A percentile compares a stretch with the other conserved stretches of the same genome.
These are phyloP conservation scores for Purshia tridentata DNA, from an alignment of 306 rosid species.

Conservation along the genomic window DNA sequence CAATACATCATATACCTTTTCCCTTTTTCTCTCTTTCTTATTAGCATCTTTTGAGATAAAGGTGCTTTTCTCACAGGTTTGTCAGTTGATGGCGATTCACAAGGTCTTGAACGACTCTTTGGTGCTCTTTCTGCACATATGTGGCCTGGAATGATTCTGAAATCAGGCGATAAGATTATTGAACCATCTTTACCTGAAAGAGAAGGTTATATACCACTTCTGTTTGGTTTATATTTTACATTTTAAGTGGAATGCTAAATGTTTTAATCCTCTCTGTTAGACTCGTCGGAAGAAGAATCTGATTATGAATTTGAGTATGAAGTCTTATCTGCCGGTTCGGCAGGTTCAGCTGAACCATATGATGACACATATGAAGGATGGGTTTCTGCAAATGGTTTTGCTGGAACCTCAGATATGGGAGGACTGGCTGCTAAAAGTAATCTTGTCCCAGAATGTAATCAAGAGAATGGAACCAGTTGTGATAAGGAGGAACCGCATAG, in stretches of 20 bases:
- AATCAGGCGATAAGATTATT: constrained; percentile 69
- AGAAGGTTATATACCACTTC: constrained; percentile 51
- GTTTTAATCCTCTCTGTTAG: constrained; percentile 40
- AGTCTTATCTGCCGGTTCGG: constrained; percentile 59
- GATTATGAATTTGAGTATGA: constrained; percentile 82
- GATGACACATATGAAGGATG: constrained; percentile 62
- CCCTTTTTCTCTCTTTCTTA: neutral
- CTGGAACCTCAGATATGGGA: constrained; percentile 35
- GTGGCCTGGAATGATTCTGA: constrained; percentile 95
- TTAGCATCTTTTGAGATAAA: constrained; percentile 5
- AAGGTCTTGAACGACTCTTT: constrained; percentile 79
- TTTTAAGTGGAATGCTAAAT: constrained; percentile 22
- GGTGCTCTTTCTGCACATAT: constrained; percentile 93
- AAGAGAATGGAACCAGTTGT: constrained; percentile 27
- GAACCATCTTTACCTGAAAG: constrained; percentile 59
- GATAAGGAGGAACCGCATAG: constrained; percentile 31
- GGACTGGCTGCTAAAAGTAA: constrained; percentile 30
- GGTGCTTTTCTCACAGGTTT: constrained; percentile 54
- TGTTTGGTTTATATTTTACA: constrained; percentile 2
- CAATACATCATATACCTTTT: neutral
- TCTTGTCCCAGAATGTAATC: constrained; percentile 19
- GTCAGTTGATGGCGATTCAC: constrained; percentile 77
- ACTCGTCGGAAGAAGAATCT: constrained; percentile 79
- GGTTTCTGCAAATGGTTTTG: constrained; percentile 48
- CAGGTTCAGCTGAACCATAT: constrained; percentile 68